Evolutionary conservation across 441 rosid genomes (phyloP), one percentile per base, ranked within the genome.

Genomic region (Brassica hybrid): DNA sequence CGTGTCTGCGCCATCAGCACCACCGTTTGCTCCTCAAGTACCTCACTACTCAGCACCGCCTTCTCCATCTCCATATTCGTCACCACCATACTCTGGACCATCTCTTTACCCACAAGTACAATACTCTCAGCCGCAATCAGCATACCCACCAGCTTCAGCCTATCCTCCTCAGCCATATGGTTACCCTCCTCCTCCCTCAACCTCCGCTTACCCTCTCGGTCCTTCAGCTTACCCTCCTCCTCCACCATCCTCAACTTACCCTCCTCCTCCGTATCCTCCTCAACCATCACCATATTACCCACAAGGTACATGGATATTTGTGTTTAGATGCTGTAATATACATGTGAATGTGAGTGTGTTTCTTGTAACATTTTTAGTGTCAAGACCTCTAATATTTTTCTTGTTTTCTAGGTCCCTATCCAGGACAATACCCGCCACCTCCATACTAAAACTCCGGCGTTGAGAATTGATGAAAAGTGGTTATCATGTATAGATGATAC

Each of bases 361-460:
- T 62, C 21, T 73, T 72, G 5, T 19, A 12, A 13, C 65, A 34
- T 72, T 45, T 16, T 11, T 7, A 12, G 23, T 7, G 21, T 19
- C 2, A 73, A 27, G 9, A 12, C 52, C 32, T 25, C 41, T 1
- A 27, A 69, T 45, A 11, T 34, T 56, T n/a, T 14, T 64, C 10
- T 69, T 56, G 67, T 21, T 52, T 61, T 75, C 30, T 83, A 86
- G 93, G 86, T 83, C 89, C 83, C 69, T 90, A 75, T 61, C 88
- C 89, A 5, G 89, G 93, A 66, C 69, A 70, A 16, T 88, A 86
- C 82, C 97, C 93, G 41, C 54, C 54, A 4, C 92, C 90, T 1
- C 93, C 85, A 0, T 88, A 92, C 86, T 88, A 83, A 41, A 60
- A 25, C 38, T 17, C 73, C 17, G 19, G 64, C 36, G 27, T 57